phyloP scores from a whole-genome alignment of 129 eudicot genomes.

The Daucus carota region DH1_v3.0 NC_030387.2:10052501-10053000 shows the following conservation, averaged over 20 bases:
- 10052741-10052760: too few relatives aligned
- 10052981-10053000: conserved; percentile 74
- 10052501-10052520: too few relatives aligned
- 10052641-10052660: conserved; percentile 51
- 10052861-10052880: conserved; percentile 73
- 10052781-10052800: too few relatives aligned
- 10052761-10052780: too few relatives aligned
- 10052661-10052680: conserved; percentile 31
- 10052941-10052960: conserved; percentile 71
- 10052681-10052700: conserved; percentile 9
- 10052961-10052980: conserved; percentile 87
- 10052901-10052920: conserved; percentile 82
- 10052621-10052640: conserved; percentile 74
- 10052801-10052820: too few relatives aligned
- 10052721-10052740: too few relatives aligned
- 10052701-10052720: too few relatives aligned
- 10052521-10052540: background rate
- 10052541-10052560: too few relatives aligned
- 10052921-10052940: conserved; percentile 82
- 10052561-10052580: conserved; percentile 12
- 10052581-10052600: conserved; percentile 56
- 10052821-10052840: conserved; percentile 39
- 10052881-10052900: conserved; percentile 75
- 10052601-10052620: conserved; percentile 66
- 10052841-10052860: conserved; percentile 50